Base-by-base conservation (phyloP, 352 stramenopile genomes). In the Phytophthora multivora region DNA sequence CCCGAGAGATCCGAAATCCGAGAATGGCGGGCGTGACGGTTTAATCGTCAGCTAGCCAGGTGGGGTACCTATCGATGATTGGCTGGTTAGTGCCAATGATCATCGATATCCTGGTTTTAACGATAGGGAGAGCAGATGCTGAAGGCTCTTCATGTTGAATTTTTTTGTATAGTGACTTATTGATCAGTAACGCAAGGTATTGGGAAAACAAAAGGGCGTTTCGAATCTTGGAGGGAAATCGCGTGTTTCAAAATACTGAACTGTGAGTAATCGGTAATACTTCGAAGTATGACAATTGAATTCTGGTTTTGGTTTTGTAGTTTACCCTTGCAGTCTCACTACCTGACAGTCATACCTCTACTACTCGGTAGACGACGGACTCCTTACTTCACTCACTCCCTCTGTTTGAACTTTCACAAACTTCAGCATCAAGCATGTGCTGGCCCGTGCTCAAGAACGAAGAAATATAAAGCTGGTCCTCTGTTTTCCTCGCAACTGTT, bases 401-500 rank as follows among this genome's bases (percentile, higher is more conserved):
- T 40, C n/a, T 40, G 35, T 18, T 19, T 40, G 13, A 40, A 40
- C 35, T 18, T n/a, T 33, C 1, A 12, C 28, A 12, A 33, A 33
- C 28, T 33, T 33, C 35, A 40, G 13, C 35, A 40, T 19, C n/a
- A 40, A 40, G 13, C 35, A 18, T 40, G 35, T 40, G 13, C 30
- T 36, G 30, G 9, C 4, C 9, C 9, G 2, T 36, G 30, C 30
- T 15, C 30, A 36, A 36, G 30, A 16, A 38, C 28, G 11, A 66
- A 36, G 31, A 56, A 56, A 70, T 51, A 71, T 53, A 71, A 66
- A 71, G 33, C 28, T 36, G 51, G 58, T 59, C 30, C 23, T 58
- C 18, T 49, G 33, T 52, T 69, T 53, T 33, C 8, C 42, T 66
- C 42, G 11, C 9, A 31, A 51, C 56, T 66, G 31, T 56, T n/a